Percentiles rank a stretch among this genome's conserved stretches.
phyloP scores from a whole-genome alignment of 169 alveolate species.

The Theileria luwenshuni region DNA sequence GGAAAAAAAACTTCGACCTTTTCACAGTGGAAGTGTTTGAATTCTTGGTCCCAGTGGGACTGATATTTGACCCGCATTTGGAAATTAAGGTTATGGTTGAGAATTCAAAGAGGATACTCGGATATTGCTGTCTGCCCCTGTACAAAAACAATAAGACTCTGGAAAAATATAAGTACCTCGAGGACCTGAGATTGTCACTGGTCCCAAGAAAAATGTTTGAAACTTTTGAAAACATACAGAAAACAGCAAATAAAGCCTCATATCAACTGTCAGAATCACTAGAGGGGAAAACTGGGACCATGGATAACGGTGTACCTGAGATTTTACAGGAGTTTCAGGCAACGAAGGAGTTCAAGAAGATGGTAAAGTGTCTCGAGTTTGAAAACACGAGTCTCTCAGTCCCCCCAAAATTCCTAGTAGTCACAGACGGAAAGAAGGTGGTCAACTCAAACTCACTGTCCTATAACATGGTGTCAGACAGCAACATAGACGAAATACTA shows the following conservation, averaged over 20 bases:
- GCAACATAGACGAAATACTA: constrained; percentile 44
- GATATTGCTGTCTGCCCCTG: constrained; percentile 33
- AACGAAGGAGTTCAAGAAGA: constrained; percentile 69
- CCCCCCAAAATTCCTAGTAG: constrained; percentile 81
- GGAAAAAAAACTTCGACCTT: constrained; percentile 82
- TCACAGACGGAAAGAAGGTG: constrained; percentile 79
- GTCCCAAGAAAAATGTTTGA: constrained; percentile 21
- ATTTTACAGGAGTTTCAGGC: constrained; percentile 69
- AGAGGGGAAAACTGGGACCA: constrained; percentile 17
- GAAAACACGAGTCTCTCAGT: constrained; percentile 76
- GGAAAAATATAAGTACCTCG: constrained; percentile 1
- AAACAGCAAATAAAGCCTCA: constrained; percentile 16
- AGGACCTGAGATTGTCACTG: constrained; percentile 17
- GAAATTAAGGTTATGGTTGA: constrained; percentile 41
- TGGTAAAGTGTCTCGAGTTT: constrained; percentile 71
- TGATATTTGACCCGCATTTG: constrained; percentile 84
- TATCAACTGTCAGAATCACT: constrained; percentile 13
- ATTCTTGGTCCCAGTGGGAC: constrained; percentile 83
- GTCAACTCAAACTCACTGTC: constrained; percentile 48
- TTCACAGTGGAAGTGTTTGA: constrained; percentile 75
- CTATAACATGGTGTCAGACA: constrained; percentile 51
- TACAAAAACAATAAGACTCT: not conserved
- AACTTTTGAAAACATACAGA: constrained; percentile 16
- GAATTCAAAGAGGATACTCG: constrained; percentile 7
- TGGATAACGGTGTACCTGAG: constrained; percentile 73